Conservation (phyloP, 2,329 filamentous ascomycete species). For the Dothistroma pini region DNA sequence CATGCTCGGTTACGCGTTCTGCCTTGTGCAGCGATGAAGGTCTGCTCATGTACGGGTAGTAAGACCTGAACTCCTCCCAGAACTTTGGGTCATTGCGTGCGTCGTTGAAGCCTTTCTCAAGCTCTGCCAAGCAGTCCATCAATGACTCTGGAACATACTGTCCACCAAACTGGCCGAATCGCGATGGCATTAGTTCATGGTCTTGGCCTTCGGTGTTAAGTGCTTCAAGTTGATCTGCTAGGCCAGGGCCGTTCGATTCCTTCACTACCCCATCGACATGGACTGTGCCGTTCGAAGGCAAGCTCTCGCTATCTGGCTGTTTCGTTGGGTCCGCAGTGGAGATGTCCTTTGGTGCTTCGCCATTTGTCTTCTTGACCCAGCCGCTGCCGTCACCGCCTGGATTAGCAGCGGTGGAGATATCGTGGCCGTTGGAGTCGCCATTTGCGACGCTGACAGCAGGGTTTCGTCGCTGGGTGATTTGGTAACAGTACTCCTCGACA, state of each 20-base stretch:
- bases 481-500: constrained; percentile 82
- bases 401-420: constrained; percentile 34
- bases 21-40: constrained; percentile 89
- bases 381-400: constrained; percentile 34
- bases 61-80: constrained; percentile 94
- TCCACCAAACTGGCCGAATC: constrained; percentile 93
- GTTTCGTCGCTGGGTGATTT: constrained; percentile 51
- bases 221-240: constrained; percentile 80
- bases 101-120: constrained; percentile 86
- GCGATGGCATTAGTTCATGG: constrained; percentile 64
- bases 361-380: constrained; percentile 32
- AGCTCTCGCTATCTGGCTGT: constrained; percentile 31
- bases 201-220: constrained; percentile 61
- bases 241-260: constrained; percentile 57
- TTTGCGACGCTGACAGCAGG: constrained; percentile 14
- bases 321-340: constrained; percentile 35
- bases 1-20: constrained; percentile 71
- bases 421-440: constrained; percentile 23
- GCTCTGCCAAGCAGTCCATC: constrained; percentile 91
- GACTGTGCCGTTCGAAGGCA: constrained; percentile 49
- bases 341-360: constrained; percentile 32
- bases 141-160: constrained; percentile 97
- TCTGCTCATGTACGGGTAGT: constrained; percentile 96
- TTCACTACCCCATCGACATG: constrained; percentile 67
- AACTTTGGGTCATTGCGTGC: constrained; percentile 85